Evolutionary conservation across 2,329 filamentous ascomycete species (phyloP), one percentile per base, ranked within the genome.

Genomic region (Colletotrichum tanaceti): DNA sequence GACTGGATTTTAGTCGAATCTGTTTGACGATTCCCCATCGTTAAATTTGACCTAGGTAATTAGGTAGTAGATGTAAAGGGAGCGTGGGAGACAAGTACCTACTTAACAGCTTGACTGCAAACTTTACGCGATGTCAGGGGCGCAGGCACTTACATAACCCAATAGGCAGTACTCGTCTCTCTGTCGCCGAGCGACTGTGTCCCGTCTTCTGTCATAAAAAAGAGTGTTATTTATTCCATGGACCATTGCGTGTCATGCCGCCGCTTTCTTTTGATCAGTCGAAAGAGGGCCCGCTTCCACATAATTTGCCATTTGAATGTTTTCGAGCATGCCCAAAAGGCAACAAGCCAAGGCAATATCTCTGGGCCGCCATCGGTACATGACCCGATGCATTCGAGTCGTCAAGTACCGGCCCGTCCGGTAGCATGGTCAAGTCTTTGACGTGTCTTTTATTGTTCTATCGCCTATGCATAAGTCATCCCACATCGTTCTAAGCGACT

Each of bases 401-500:
- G 14, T 44, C 18, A 44, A 5, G n/a, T 20, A 44, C n/a, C 41
- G 41, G 41, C 9, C 16, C 41, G 20, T 44, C 9, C 9, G 16
- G 10, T 20, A n/a, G 41, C 41, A 44, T 16, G n/a, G 18, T 10
- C 18, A 13, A n/a, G 28, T 58, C 32, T n/a, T 52, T 46, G 39
- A 13, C 13, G 24, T 49, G 41, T 47, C 14, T 39, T 60, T 13
- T 55, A 22, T 44, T 57, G 28, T 52, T 68, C 61, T 59, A 59
- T 69, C 39, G 38, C 66, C 50, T 60, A 65, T 60, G 52, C 22
- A 66, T 57, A 41, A 57, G 35, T 57, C 44, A 18, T 59, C 32
- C 43, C 22, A 28, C 32, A 18, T 66, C n/a, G 28, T 73, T 73
- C 73, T 78, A 82, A 63, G 76, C 77, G 49, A 82, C 71, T 59